Evolutionary conservation across 2,329 filamentous ascomycete species (phyloP).

Genomic region (Furcasterigmium sp.): DNA sequence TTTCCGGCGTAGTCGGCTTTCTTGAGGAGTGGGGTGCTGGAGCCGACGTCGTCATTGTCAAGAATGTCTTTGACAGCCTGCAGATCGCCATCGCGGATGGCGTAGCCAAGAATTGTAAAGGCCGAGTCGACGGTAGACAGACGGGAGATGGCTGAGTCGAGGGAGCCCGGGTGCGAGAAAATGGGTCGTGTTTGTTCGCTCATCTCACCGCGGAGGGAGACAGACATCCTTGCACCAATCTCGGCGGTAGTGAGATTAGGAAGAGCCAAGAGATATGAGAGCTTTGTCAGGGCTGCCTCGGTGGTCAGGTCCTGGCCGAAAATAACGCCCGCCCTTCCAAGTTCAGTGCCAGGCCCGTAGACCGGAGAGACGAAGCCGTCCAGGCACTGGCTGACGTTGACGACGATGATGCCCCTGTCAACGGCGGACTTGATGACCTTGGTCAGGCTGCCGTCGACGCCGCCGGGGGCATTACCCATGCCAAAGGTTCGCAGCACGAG

Average conservation of each 20-base stretch:
- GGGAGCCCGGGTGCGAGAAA: constrained; percentile 66
- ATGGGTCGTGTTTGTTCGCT: constrained; percentile 68
- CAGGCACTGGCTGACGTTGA: constrained; percentile 88
- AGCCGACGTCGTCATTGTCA: constrained; percentile 49
- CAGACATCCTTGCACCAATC: constrained; percentile 66
- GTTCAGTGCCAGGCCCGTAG: constrained; percentile 71
- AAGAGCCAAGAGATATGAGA: constrained; percentile 75
- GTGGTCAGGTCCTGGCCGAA: constrained; percentile 86
- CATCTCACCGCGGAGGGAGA: constrained; percentile 77
- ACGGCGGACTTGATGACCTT: constrained; percentile 74
- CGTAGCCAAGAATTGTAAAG: constrained; percentile 74
- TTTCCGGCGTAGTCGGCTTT: constrained; percentile 78
- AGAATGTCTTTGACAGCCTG: constrained; percentile 62
- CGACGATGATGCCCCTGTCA: constrained; percentile 74
- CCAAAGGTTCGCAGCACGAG: constrained; percentile 89
- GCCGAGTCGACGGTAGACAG: constrained; percentile 51
- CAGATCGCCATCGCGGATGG: constrained; percentile 68
- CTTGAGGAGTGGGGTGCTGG: constrained; percentile 57
- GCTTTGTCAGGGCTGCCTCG: constrained; percentile 85
- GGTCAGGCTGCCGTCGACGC: constrained; percentile 72
- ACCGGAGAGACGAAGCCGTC: constrained; percentile 71
- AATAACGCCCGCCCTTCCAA: constrained; percentile 80
- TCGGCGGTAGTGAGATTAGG: constrained; percentile 59
- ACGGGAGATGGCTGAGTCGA: constrained; percentile 34
- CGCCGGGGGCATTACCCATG: constrained; percentile 84